phyloP scores from a whole-genome alignment of 2,329 filamentous ascomycete genomes.

The Penicillium sp. region DNA sequence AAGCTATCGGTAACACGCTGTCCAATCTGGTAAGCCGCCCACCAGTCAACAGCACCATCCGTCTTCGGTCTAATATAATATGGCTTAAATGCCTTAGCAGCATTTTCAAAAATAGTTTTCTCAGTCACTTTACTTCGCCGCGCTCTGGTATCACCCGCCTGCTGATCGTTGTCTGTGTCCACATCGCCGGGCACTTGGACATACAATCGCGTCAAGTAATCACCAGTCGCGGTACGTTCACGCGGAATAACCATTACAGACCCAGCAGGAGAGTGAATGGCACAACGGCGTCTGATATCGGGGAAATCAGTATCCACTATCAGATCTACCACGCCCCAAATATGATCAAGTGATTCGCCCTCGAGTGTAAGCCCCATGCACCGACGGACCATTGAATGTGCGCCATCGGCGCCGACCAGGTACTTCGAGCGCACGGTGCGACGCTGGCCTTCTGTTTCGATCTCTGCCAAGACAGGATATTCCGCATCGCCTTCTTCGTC shows the following conservation, averaged over 20 bases:
- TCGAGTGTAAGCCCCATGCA: constrained; percentile 54
- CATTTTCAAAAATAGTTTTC: constrained; percentile 63
- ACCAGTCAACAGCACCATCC: constrained; percentile 67
- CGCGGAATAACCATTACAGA: constrained; percentile 80
- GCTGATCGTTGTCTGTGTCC: constrained; percentile 25
- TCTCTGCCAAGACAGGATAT: constrained; percentile 35
- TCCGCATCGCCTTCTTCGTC: constrained; percentile 50
- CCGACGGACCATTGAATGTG: constrained; percentile 65
- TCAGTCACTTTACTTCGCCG: constrained; percentile 64
- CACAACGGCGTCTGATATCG: constrained; percentile 77
- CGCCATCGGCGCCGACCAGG: constrained; percentile 70
- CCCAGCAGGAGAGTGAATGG: constrained; percentile 71
- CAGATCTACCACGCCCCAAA: constrained; percentile 76
- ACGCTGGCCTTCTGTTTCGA: constrained; percentile 31
- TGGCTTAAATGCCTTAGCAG: constrained; percentile 65
- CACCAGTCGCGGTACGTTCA: constrained; percentile 60
- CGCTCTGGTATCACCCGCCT: constrained; percentile 53
- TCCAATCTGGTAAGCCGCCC: constrained; percentile 73
- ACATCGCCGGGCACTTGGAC: constrained; percentile 41
- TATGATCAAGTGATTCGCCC: constrained; percentile 68
- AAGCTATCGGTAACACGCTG: constrained; percentile 58
- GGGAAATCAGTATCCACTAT: constrained; percentile 73
- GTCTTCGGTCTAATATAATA: constrained; percentile 63
- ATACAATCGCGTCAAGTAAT: constrained; percentile 71
- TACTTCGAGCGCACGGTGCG: constrained; percentile 63